Evolutionary conservation across 2,329 filamentous ascomycete species (phyloP).

Genomic region (Paramyrothecium roridum): DNA sequence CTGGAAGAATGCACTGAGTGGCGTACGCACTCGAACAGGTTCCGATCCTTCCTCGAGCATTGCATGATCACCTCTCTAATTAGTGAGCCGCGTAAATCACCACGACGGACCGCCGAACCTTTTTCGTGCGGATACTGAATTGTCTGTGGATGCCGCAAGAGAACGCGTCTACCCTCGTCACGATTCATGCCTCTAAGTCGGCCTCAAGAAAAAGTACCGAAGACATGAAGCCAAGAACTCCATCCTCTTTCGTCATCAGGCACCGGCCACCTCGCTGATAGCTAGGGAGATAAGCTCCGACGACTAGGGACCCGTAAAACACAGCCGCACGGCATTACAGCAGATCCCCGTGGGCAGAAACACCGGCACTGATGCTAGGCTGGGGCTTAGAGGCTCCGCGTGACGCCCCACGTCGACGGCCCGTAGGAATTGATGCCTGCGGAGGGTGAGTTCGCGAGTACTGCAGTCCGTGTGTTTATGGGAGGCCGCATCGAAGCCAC

Average conservation of each 20-base stretch:
- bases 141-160: background rate
- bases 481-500: too few relatives aligned
- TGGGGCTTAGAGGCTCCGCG: background rate
- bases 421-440: background rate
- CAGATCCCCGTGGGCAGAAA: background rate
- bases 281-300: background rate
- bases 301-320: background rate
- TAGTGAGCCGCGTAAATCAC: too few relatives aligned
- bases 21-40: too few relatives aligned
- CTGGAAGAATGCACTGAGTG: too few relatives aligned
- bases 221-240: background rate
- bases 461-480: too few relatives aligned
- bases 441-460: too few relatives aligned
- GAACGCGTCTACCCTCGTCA: background rate
- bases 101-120: too few relatives aligned
- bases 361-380: background rate
- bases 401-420: background rate
- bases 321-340: background rate
- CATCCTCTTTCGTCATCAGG: background rate
- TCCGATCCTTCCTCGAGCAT: too few relatives aligned
- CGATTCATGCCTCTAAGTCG: background rate
- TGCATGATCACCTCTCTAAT: too few relatives aligned
- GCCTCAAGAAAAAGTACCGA: background rate
- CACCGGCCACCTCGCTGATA: background rate
- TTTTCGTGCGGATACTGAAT: too few relatives aligned